A percentile compares a stretch with the other conserved stretches of the same genome.
phyloP scores from a whole-genome alignment of 1,139 yeast species.

The Geotrichum phurueaensis region DNA sequence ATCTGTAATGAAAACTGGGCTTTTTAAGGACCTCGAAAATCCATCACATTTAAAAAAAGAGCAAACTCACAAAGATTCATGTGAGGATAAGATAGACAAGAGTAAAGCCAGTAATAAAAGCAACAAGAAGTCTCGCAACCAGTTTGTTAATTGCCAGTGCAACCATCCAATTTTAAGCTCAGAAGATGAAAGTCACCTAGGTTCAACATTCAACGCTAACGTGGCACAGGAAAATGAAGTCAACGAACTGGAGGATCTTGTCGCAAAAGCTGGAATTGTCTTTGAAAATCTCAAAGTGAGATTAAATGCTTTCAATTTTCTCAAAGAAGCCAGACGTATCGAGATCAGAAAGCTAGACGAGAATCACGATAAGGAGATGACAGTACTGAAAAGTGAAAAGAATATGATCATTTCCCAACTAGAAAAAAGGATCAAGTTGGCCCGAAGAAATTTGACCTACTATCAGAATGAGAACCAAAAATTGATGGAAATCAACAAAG shows the following conservation, averaged over 20 bases:
- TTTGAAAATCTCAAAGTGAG: background rate
- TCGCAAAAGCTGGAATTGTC: background rate
- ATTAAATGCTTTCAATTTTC: background rate
- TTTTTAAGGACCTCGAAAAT: background rate
- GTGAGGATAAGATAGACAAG: background rate
- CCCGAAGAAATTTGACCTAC: background rate
- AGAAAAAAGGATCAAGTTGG: background rate
- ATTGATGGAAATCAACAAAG: background rate
- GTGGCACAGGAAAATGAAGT: background rate
- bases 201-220: background rate
- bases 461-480: background rate
- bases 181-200: background rate
- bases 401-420: background rate
- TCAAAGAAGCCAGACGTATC: background rate
- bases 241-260: background rate
- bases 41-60: background rate
- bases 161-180: background rate
- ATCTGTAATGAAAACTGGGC: background rate
- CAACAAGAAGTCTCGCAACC: background rate
- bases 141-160: background rate
- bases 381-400: background rate
- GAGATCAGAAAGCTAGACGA: background rate
- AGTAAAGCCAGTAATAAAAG: background rate
- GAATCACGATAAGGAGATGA: background rate
- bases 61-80: background rate